Evolutionary conservation across 257 asterid species (phyloP).

Genomic region (Orobanche coerulescens): DNA sequence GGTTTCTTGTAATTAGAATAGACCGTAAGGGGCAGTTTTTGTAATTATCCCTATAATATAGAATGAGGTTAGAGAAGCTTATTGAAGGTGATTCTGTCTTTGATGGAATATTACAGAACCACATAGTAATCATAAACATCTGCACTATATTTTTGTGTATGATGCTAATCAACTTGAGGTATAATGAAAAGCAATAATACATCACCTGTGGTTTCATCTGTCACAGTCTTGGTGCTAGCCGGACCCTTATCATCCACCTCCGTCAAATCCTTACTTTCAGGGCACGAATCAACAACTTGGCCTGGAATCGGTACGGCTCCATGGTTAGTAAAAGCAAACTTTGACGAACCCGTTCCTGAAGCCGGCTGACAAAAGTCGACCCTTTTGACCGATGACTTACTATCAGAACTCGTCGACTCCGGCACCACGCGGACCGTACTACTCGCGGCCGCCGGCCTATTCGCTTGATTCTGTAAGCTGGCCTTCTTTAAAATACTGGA

Average conservation of each 20-base stretch:
- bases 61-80: too few species aligned
- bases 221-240: slow-evolving; percentile 44
- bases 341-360: slow-evolving; percentile 33
- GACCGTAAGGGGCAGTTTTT: too few species aligned
- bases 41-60: too few species aligned
- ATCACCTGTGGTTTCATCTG: slow-evolving; percentile 66
- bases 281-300: slow-evolving; percentile 40
- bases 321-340: slow-evolving; percentile 35
- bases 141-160: too few species aligned
- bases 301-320: slow-evolving; percentile 31
- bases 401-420: slow-evolving; percentile 39
- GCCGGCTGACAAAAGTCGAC: slow-evolving; percentile 66
- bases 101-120: too few species aligned
- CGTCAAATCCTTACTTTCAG: slow-evolving; percentile 52
- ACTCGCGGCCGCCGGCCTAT: slow-evolving; percentile 27
- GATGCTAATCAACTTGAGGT: too few species aligned
- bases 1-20: too few species aligned
- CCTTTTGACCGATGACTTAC: slow-evolving; percentile 51
- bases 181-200: slow-evolving; percentile 8
- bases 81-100: too few species aligned
- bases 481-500: slow-evolving; percentile 46
- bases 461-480: slow-evolving; percentile 39
- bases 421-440: slow-evolving; percentile 57
- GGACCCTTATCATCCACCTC: slow-evolving; percentile 38
- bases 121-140: too few species aligned